Evolutionary conservation across 306 rosid genomes (phyloP).

Genomic region (Delonix regia): DNA sequence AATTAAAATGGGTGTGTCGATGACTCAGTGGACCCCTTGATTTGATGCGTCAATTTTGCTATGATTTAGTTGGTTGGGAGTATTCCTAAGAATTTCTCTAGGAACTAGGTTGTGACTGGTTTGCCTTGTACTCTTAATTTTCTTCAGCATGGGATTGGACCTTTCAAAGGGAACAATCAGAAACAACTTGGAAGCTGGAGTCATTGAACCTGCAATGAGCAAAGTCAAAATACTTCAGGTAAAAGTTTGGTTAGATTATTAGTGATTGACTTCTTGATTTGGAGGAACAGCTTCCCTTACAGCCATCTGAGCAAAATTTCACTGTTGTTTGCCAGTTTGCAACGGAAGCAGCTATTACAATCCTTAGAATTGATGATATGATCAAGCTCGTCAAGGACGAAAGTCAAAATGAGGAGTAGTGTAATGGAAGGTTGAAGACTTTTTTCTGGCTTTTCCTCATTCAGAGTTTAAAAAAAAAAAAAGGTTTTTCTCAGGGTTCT

Average conservation of each 20-base stretch:
- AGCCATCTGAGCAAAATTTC: not conserved
- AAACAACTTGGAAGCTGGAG: constrained; percentile 98
- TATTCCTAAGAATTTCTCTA: not conserved
- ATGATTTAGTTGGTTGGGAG: not conserved
- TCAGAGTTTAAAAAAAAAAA: not conserved
- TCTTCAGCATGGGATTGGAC: constrained; percentile 91
- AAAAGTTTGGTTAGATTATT: not conserved
- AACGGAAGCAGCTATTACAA: constrained; percentile 95
- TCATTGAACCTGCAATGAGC: constrained; percentile 99
- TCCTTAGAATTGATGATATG: constrained; percentile 98
- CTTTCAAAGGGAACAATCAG: constrained; percentile 74
- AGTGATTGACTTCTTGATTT: not conserved
- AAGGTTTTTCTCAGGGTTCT: constrained; percentile 15
- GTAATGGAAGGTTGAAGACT: not conserved
- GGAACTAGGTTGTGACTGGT: constrained; percentile 4
- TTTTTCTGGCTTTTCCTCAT: constrained; percentile 4
- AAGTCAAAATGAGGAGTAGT: constrained; percentile 61
- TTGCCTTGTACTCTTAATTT: not conserved
- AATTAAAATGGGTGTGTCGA: not conserved
- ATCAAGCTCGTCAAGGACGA: constrained; percentile 93
- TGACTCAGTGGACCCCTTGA: not conserved
- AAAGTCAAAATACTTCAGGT: constrained; percentile 98
- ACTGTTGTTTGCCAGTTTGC: constrained; percentile 64
- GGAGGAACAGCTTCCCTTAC: not conserved
- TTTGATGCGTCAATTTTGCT: not conserved